Conservation (phyloP, 768 basidiomycete genomes). For the Coprinopsis cinerea region DNA sequence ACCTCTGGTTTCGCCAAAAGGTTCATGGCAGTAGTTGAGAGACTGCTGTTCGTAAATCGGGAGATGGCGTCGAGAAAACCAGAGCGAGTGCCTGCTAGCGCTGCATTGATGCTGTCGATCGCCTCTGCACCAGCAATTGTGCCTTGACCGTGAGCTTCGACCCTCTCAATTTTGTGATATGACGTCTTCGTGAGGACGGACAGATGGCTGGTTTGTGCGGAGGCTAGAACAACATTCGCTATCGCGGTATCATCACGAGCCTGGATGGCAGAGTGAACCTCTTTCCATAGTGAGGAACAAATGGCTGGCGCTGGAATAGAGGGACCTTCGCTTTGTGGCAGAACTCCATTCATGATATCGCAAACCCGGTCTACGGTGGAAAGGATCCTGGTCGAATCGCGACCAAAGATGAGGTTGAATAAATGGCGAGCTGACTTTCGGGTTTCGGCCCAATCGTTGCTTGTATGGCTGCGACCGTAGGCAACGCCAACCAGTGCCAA, state of each 20-base stretch:
- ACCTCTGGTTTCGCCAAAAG: conserved; percentile 53
- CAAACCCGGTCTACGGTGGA: conserved; percentile 28
- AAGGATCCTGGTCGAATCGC: conserved; percentile 27
- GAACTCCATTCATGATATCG: conserved; percentile 22
- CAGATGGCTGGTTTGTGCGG: conserved; percentile 60
- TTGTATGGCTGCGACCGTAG: conserved; percentile 27
- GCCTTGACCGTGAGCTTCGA: conserved; percentile 19
- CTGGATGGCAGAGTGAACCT: conserved; percentile 53
- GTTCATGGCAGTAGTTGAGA: conserved; percentile 42
- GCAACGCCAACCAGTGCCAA: conserved; percentile 32
- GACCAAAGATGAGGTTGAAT: conserved; percentile 24
- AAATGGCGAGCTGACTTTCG: conserved; percentile 30
- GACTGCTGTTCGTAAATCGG: conserved; percentile 57
- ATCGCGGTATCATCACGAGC: conserved; percentile 55
- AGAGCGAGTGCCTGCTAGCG: conserved; percentile 49
- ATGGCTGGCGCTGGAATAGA: conserved; percentile 33
- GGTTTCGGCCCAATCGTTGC: conserved; percentile 29
- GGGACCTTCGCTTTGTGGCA: conserved; percentile 12
- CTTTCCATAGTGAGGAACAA: conserved; percentile 62
- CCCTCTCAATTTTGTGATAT: conserved; percentile 33
- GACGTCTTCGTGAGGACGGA: conserved; percentile 51
- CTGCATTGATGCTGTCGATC: conserved; percentile 49
- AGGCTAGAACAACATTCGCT: conserved; percentile 48
- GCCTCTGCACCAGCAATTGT: conserved; percentile 29
- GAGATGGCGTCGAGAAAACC: conserved; percentile 61